A percentile compares a stretch with the other conserved stretches of the same genome.
Evolutionary conservation across 2,329 filamentous ascomycete species (phyloP).

Genomic region (Fusarium robinianum): DNA sequence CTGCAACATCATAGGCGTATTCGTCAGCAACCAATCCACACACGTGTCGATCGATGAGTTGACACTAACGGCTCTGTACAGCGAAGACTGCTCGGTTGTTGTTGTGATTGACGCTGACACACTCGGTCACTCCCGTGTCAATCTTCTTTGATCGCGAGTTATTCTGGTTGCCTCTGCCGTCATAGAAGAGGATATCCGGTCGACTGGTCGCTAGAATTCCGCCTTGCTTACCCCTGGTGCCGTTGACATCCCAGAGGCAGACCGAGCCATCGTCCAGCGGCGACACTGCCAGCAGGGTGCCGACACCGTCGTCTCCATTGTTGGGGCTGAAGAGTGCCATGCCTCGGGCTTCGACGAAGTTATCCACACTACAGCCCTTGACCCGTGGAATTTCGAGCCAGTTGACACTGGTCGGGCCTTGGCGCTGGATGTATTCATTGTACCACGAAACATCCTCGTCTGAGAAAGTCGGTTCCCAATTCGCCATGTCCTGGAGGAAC

Average conservation of each 20-base stretch:
- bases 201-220: constrained; percentile 68
- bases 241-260: constrained; percentile 80
- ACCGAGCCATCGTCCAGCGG: constrained; percentile 86
- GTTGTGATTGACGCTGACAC: constrained; percentile 75
- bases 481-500: constrained; percentile 63
- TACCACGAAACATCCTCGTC: constrained; percentile 81
- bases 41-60: neutral
- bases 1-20: constrained; percentile 30
- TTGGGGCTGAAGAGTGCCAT: constrained; percentile 66
- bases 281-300: constrained; percentile 64
- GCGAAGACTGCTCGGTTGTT: constrained; percentile 76
- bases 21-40: neutral
- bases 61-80: constrained; percentile 66
- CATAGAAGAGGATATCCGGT: constrained; percentile 68
- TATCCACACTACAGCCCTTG: constrained; percentile 46
- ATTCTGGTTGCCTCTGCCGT: constrained; percentile 51
- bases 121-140: constrained; percentile 76
- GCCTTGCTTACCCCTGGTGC: constrained; percentile 58
- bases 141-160: constrained; percentile 64
- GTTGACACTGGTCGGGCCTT: constrained; percentile 72
- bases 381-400: constrained; percentile 73
- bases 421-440: constrained; percentile 82
- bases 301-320: constrained; percentile 51
- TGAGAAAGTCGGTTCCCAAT: constrained; percentile 82
- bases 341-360: constrained; percentile 70